A percentile compares a stretch with the other conserved stretches of the same genome.
These are phyloP conservation scores for Puccinia novopanici DNA, from an alignment of 1,284 basidiomycete genomes.

Conservation along the genomic window DNA sequence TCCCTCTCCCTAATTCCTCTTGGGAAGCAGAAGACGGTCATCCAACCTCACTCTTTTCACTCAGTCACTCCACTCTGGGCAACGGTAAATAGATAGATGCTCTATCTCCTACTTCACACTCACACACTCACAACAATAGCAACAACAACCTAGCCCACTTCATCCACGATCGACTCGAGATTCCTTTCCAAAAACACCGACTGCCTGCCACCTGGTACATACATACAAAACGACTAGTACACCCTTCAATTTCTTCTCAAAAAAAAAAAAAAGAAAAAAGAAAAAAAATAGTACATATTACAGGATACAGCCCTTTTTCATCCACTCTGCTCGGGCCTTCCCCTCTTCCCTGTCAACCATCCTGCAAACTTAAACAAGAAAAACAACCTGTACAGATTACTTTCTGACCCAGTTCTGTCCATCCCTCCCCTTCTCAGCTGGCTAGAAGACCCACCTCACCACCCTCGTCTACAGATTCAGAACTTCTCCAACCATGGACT, in stretches of 20 bases:
- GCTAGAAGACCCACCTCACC: neutral
- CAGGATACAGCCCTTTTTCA: neutral
- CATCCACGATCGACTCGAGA: neutral
- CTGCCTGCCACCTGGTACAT: too few species aligned
- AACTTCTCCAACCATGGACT: neutral
- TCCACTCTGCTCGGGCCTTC: neutral
- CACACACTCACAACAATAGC: neutral
- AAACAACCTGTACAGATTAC: neutral
- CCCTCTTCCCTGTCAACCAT: neutral
- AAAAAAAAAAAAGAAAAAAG: neutral
- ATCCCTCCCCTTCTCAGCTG: neutral
- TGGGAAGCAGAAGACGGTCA: too few species aligned
- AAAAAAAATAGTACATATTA: neutral
- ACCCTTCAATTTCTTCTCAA: neutral
- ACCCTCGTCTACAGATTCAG: neutral
- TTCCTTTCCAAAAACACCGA: neutral
- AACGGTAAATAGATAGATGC: neutral
- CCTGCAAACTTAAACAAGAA: neutral
- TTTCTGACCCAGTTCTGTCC: neutral
- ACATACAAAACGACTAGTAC: neutral
- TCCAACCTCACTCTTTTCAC: neutral
- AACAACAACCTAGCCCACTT: neutral
- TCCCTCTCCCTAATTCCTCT: too few species aligned
- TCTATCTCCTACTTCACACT: neutral
- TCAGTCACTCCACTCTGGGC: neutral